Conservation (phyloP, 768 basidiomycete species). For the Termitomyces sp. region DNA sequence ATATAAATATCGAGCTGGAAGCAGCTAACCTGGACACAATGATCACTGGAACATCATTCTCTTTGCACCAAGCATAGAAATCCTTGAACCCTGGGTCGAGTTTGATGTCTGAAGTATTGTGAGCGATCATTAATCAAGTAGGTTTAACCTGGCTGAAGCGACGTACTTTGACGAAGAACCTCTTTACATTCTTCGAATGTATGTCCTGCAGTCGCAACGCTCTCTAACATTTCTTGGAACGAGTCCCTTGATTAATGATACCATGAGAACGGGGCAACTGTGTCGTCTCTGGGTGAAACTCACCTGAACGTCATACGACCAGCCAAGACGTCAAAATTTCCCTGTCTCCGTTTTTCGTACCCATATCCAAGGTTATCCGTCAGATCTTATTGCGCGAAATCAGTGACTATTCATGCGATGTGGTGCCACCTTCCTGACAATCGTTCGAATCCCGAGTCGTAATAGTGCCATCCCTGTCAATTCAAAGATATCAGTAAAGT, state of each 20-base stretch:
- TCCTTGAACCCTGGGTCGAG: conserved; percentile 87
- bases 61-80: conserved; percentile 84
- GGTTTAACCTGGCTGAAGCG: background rate
- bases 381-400: conserved; percentile 49
- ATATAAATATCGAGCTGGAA: background rate
- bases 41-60: conserved; percentile 78
- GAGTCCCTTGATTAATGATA: conserved; percentile 59
- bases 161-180: conserved; percentile 62
- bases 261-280: background rate
- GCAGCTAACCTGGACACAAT: conserved; percentile 79
- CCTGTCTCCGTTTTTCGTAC: conserved; percentile 60
- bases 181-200: conserved; percentile 86
- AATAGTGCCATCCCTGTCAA: conserved; percentile 84
- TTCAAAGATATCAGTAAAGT: conserved; percentile 1
- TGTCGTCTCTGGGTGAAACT: conserved; percentile 10
- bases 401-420: background rate
- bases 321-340: conserved; percentile 69
- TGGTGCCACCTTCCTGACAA: conserved; percentile 43
- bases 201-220: conserved; percentile 69
- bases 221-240: conserved; percentile 83
- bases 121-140: background rate
- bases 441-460: conserved; percentile 93
- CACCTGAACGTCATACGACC: conserved; percentile 71
- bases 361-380: conserved; percentile 93
- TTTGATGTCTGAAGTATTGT: conserved; percentile 57